Evolutionary conservation across 495 filamentous ascomycete genomes (phyloP), one percentile per base, ranked within the genome.

Genomic region (Penicillium parvum): DNA sequence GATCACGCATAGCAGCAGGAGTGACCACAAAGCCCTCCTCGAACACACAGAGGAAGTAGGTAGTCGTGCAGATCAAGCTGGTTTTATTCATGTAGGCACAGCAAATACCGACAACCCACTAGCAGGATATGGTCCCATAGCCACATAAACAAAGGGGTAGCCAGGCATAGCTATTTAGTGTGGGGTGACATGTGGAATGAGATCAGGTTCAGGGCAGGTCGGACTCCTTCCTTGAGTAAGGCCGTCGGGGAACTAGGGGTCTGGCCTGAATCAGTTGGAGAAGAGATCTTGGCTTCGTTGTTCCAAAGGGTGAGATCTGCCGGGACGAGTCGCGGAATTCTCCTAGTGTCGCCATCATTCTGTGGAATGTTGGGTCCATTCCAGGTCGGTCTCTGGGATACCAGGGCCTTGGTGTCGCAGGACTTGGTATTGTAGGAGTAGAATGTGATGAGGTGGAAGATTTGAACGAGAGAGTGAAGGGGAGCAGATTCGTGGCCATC

Each of bases 141-240:
- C n/a, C 25, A 19, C 26, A 44, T 47, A 50, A 53, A 49, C 29
- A 43, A 45, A 48, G 36, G 46, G 41, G 21, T 22, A 28, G 18
- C 42, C 45, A 43, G 40, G 47, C 57, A 55, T 49, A 52, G 36
- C 36, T 30, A 33, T 38, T 43, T 40, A 22, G 23, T 35, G 22
- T 55, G 45, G 42, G 36, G 43, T 39, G 20, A 40, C 28, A 51
- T 57, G 41, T 45, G 45, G 57, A 60, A 60, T 60, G 57, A 21
- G 44, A 47, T 52, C 32, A 1, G 32, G 41, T 36, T 26, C 40
- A 20, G 33, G 38, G 10, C 44, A n/a, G n/a, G n/a, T n/a, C n/a
- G n/a, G n/a, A n/a, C n/a, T n/a, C n/a, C n/a, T n/a, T n/a, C n/a
- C n/a, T n/a, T n/a, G n/a, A n/a, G n/a, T n/a, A n/a, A n/a, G n/a